Base-by-base conservation (phyloP, 139 green algal genomes). In the Gonium pectorale region DNA sequence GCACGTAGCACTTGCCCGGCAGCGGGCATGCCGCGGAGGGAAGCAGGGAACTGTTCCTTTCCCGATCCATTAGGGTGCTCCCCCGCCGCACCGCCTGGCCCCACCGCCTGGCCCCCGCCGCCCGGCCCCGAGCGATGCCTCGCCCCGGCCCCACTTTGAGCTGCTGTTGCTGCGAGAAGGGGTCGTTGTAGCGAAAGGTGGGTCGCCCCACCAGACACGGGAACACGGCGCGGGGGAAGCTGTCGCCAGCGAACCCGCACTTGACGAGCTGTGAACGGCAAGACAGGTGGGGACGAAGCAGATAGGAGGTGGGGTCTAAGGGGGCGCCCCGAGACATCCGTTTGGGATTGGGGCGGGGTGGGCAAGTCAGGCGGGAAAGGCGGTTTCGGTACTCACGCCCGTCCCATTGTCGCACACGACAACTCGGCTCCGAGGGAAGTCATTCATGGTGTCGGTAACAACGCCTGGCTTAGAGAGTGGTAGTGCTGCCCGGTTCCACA, bases 331-430 rank as follows among this genome's bases (percentile, higher is more conserved):
- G 4, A 21, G 56, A n/a, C n/a, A n/a, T n/a, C n/a, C n/a, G n/a
- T n/a, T n/a, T n/a, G n/a, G n/a, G n/a, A n/a, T n/a, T n/a, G n/a
- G 46, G 15, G 46, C 15, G 46, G 46, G 46, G 13, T 11, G 46
- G 46, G 11, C 11, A 77, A 51, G 44, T 40, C 29, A n/a, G 62
- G 19, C 2, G 24, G 35, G 33, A 63, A 64, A 17, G 44, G 22
- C 38, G n/a, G n/a, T n/a, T n/a, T n/a, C n/a, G n/a, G n/a, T n/a
- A 83, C 82, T 69, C 56, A 91, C 89, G 49, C 92, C 93, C 5
- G 91, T 95, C 9, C 93, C 93, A 68, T 93, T 96, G 80, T 96
- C 93, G 64, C 91, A 95, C 8, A 96, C 91, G 0, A 95, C 87
- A 7, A 94, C 90, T 33, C 91, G 93, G 29, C 31, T 77, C n/a